Percentiles rank a stretch among this genome's conserved stretches.
Evolutionary conservation across 2,329 filamentous ascomycete species (phyloP).

Genomic region (Colletotrichum viniferum): DNA sequence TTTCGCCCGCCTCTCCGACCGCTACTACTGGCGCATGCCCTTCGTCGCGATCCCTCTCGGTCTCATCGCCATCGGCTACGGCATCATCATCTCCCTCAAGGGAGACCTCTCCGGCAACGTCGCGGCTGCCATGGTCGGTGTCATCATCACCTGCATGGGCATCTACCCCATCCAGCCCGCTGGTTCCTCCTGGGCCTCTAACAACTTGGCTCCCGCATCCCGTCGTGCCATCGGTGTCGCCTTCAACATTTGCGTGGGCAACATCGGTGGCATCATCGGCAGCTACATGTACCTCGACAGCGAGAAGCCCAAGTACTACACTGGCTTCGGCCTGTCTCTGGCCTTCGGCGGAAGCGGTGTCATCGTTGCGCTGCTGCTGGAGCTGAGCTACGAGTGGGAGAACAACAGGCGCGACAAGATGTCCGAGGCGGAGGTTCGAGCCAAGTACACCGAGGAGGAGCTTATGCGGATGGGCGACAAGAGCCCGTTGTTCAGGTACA

Average conservation of each 20-base stretch:
- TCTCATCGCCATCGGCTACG: conserved; percentile 67
- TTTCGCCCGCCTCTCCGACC: conserved; percentile 70
- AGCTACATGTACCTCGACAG: conserved; percentile 40
- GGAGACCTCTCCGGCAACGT: conserved; percentile 45
- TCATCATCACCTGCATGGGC: conserved; percentile 70
- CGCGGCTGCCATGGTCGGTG: conserved; percentile 67
- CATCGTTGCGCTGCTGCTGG: conserved; percentile 32
- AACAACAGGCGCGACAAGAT: conserved; percentile 29
- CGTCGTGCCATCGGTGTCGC: conserved; percentile 42
- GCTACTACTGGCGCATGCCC: conserved; percentile 65
- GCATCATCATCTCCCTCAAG: conserved; percentile 60
- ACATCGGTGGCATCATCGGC: conserved; percentile 45
- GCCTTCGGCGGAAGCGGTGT: conserved; percentile 33
- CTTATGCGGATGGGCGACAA: conserved; percentile 23
- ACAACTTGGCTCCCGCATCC: conserved; percentile 61
- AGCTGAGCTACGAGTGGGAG: conserved; percentile 29
- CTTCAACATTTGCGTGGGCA: conserved; percentile 40
- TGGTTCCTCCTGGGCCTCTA: conserved; percentile 71
- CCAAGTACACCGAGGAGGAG: conserved; percentile 21
- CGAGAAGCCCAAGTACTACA: conserved; percentile 37
- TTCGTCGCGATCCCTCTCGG: conserved; percentile 68
- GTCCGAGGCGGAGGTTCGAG: conserved; percentile 27
- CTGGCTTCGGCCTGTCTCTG: conserved; percentile 36
- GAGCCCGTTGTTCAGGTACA: conserved; percentile 24
- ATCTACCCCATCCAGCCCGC: conserved; percentile 70